These are phyloP conservation scores for Saturnispora sanitii DNA, from an alignment of 805 yeast genomes.

Conservation along the genomic window DNA sequence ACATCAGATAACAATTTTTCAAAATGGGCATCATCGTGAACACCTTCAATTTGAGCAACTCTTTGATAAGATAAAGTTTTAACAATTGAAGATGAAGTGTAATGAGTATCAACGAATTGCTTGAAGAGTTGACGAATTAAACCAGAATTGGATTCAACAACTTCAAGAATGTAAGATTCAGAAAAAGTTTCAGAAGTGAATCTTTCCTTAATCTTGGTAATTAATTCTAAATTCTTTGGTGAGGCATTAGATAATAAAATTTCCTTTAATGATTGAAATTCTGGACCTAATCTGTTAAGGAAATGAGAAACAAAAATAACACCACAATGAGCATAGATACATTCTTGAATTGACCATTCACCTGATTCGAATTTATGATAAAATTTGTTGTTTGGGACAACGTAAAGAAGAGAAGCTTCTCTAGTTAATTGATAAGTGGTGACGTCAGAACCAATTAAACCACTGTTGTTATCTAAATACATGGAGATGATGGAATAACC, in stretches of 20 bases:
- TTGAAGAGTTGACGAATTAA: constrained; percentile 78
- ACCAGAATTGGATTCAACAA: constrained; percentile 58
- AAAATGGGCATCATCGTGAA: constrained; percentile 66
- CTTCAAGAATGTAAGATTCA: constrained; percentile 69
- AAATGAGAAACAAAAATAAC: constrained; percentile 89
- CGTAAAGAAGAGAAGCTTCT: constrained; percentile 87
- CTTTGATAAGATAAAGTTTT: constrained; percentile 83
- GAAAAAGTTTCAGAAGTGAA: constrained; percentile 90
- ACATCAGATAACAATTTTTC: constrained; percentile 56
- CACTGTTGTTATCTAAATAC: constrained; percentile 62
- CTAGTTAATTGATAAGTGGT: constrained; percentile 83
- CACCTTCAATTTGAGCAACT: constrained; percentile 65
- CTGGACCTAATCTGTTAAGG: constrained; percentile 87
- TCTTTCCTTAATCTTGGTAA: constrained; percentile 74
- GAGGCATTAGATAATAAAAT: constrained; percentile 44
- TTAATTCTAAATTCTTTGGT: constrained; percentile 62
- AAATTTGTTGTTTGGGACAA: constrained; percentile 82
- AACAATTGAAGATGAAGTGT: constrained; percentile 59
- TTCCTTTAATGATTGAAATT: constrained; percentile 58
- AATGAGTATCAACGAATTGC: constrained; percentile 86
- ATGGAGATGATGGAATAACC: constrained; percentile 81
- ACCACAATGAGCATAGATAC: constrained; percentile 89
- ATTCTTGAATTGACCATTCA: constrained; percentile 84
- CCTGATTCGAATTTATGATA: constrained; percentile 62
- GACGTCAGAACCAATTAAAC: constrained; percentile 37